Evolutionary conservation across 306 rosid genomes (phyloP).

Genomic region (Rubus idaeus): DNA sequence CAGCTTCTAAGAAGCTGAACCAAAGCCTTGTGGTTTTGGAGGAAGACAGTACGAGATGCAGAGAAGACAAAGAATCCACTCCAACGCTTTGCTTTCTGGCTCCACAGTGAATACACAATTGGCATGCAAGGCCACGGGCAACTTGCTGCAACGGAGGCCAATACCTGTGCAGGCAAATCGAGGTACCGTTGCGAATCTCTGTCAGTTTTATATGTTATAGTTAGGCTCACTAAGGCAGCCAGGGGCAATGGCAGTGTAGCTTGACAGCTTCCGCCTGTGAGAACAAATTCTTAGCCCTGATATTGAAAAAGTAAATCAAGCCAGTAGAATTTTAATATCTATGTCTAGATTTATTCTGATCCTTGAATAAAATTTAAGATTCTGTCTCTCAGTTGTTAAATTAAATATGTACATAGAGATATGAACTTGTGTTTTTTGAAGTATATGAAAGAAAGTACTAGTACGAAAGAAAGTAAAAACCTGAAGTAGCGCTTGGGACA

Average conservation of each 20-base stretch:
- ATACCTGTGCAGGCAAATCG: constrained; percentile 69
- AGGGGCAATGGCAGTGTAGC: constrained; percentile 91
- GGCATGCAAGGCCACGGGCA: constrained; percentile 99
- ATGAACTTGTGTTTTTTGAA: neutral
- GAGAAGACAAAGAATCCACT: constrained; percentile 77
- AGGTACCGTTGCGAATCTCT: constrained; percentile 72
- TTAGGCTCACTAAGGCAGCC: constrained; percentile 93
- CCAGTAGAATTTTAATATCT: neutral
- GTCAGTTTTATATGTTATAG: constrained; percentile 87
- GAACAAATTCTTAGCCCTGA: constrained; percentile 4
- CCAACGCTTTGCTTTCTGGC: constrained; percentile 95
- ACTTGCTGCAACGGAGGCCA: constrained; percentile 85
- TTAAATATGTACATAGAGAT: neutral
- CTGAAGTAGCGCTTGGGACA: constrained; percentile 83
- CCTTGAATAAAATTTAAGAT: neutral
- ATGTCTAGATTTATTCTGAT: neutral
- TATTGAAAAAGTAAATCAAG: too few species aligned
- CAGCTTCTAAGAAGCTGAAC: constrained; percentile 87
- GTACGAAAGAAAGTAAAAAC: constrained; percentile 28
- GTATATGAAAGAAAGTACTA: too few species aligned
- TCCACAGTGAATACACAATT: constrained; percentile 94
- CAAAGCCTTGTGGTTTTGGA: constrained; percentile 68
- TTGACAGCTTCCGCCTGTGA: constrained; percentile 70
- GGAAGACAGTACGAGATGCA: constrained; percentile 87
- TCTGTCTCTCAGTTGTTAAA: neutral